These are phyloP conservation scores for Trichoderma asperellum DNA, from an alignment of 2,329 filamentous ascomycete species.

Conservation along the genomic window DNA sequence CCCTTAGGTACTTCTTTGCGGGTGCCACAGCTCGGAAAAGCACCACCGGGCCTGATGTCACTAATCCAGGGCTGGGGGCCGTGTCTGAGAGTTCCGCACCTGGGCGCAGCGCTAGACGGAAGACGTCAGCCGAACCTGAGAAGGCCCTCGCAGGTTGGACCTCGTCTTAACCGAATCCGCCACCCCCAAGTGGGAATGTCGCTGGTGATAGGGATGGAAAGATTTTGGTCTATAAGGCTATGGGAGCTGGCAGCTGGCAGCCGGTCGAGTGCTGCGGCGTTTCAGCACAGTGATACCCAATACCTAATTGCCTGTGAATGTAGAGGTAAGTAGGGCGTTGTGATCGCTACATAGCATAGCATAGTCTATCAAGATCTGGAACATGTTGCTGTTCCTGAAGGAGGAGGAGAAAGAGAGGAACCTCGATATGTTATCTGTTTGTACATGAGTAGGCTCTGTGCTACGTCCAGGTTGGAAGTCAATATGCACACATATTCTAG, in stretches of 20 bases:
- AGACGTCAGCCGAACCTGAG: not conserved
- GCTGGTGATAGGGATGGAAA: conserved; percentile 1
- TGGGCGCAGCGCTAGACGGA: not conserved
- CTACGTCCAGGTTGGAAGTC: not conserved
- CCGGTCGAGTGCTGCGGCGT: not conserved
- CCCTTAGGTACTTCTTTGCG: conserved; percentile 38
- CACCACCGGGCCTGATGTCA: not conserved
- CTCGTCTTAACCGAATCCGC: not conserved
- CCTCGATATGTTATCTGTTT: not conserved
- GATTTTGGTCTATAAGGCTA: conserved; percentile 13
- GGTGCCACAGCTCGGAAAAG: conserved; percentile 23
- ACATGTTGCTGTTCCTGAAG: not conserved
- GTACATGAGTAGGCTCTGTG: not conserved
- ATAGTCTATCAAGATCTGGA: not conserved
- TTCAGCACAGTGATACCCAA: not conserved
- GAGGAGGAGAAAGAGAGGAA: not conserved
- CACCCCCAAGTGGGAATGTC: conserved; percentile 2
- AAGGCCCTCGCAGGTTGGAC: not conserved
- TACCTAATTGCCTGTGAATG: no score
- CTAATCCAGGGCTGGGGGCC: conserved; percentile 27
- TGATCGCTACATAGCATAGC: not conserved
- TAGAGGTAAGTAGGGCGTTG: not conserved
- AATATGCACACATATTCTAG: not conserved
- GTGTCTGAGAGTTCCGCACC: conserved; percentile 29
- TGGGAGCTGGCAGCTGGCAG: conserved; percentile 11